Conservation (phyloP, 768 basidiomycete genomes). For the Suillus clintonianus region DNA sequence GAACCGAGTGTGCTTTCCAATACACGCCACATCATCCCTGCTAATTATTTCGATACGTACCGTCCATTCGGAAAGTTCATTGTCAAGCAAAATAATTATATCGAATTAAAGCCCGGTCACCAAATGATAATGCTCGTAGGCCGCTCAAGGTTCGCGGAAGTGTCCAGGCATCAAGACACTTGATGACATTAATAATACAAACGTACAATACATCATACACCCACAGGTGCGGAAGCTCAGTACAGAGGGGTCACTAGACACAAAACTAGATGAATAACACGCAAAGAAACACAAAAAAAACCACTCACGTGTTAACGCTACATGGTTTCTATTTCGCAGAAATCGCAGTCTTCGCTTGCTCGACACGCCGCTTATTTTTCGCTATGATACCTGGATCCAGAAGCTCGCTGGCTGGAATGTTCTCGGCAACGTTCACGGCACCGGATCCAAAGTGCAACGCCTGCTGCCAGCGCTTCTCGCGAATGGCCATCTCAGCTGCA, state of each 20-base stretch:
- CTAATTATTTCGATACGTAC: neutral
- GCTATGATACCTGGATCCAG: constrained; percentile 16
- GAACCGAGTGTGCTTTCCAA: neutral
- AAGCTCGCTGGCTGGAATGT: constrained; percentile 14
- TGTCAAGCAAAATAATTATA: too few relatives aligned
- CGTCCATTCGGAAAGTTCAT: too few relatives aligned
- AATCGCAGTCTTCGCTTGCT: constrained; percentile 10
- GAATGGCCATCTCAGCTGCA: constrained; percentile 38
- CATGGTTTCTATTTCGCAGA: neutral
- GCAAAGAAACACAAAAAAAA: neutral
- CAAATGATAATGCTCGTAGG: neutral
- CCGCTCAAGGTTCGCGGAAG: neutral
- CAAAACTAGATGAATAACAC: neutral
- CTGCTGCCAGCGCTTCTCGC: constrained; percentile 15
- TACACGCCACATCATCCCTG: neutral
- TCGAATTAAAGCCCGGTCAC: neutral
- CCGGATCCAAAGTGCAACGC: constrained; percentile 29
- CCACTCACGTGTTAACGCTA: neutral
- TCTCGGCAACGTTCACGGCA: constrained; percentile 21
- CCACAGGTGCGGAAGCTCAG: too few relatives aligned
- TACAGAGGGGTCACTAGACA: neutral
- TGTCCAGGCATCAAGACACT: neutral
- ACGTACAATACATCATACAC: neutral
- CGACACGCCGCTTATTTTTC: constrained; percentile 27
- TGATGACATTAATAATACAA: neutral